Evolutionary conservation across 352 stramenopile genomes (phyloP).

Genomic region (Pythium aristosporum): DNA sequence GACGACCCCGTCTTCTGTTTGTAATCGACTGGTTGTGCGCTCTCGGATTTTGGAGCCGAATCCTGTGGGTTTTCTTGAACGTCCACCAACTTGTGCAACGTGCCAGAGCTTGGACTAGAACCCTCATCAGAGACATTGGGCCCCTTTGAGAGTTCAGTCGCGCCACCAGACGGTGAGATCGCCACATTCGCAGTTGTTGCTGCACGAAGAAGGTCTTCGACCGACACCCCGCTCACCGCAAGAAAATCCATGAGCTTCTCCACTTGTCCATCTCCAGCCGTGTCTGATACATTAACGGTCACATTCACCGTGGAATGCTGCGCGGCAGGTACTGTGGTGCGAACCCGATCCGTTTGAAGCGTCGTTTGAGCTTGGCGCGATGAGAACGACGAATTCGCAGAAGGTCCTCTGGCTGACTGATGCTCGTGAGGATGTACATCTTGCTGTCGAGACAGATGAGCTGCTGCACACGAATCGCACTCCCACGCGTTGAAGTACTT

Average conservation of each 20-base stretch:
- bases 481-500: slow-evolving; percentile 84
- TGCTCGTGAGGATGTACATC: background rate
- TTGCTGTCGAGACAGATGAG: background rate
- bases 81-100: slow-evolving; percentile 2
- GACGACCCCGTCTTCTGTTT: background rate
- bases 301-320: background rate
- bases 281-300: background rate
- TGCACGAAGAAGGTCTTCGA: slow-evolving; percentile 70
- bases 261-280: slow-evolving; percentile 33
- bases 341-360: background rate
- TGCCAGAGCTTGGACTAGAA: background rate
- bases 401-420: background rate
- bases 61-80: slow-evolving; percentile 23
- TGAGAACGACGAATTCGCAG: background rate
- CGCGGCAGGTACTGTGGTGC: background rate
- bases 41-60: slow-evolving; percentile 14
- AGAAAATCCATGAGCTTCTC: slow-evolving; percentile 67
- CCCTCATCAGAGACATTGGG: background rate
- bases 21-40: background rate
- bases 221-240: slow-evolving; percentile 52
- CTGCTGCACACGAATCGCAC: slow-evolving; percentile 51
- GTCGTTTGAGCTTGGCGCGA: background rate
- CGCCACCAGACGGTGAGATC: slow-evolving; percentile 23
- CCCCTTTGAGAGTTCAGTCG: background rate
- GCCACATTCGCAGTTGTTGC: slow-evolving; percentile 48